These are phyloP conservation scores for Ogataea pini DNA, from an alignment of 805 yeast species.

Conservation along the genomic window DNA sequence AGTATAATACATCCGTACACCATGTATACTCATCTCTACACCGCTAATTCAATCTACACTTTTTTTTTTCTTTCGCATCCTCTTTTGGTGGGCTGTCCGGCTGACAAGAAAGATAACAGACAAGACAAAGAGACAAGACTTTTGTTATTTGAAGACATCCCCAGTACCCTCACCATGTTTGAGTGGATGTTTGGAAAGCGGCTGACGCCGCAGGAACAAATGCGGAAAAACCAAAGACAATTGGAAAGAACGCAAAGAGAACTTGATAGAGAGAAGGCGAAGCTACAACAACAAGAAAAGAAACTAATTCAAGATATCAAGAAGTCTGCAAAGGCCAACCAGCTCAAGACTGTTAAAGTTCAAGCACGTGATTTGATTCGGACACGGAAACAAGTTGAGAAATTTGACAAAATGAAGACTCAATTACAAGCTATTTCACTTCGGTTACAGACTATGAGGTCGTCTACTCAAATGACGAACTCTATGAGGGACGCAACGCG, in stretches of 20 bases:
- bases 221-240: conserved; percentile 94
- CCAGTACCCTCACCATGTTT: conserved; percentile 40
- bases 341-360: conserved; percentile 83
- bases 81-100: conserved; percentile 7
- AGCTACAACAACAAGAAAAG: conserved; percentile 90
- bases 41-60: background rate
- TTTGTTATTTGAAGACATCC: too few relatives aligned
- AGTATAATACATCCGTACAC: conserved; percentile 4
- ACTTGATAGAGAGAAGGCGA: conserved; percentile 80
- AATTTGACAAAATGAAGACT: conserved; percentile 91
- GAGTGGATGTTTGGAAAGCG: conserved; percentile 97
- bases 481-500: conserved; percentile 94
- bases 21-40: conserved; percentile 6
- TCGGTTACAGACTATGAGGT: conserved; percentile 87
- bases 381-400: conserved; percentile 78
- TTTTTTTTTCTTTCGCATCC: background rate
- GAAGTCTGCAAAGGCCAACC: conserved; percentile 88
- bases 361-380: conserved; percentile 95
- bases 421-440: conserved; percentile 93
- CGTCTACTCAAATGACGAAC: conserved; percentile 92
- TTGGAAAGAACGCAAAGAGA: conserved; percentile 94
- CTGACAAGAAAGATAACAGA: conserved; percentile 1
- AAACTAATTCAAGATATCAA: conserved; percentile 82
- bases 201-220: conserved; percentile 90
- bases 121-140: conserved; percentile 1